Evolutionary conservation across 2,329 filamentous ascomycete genomes (phyloP), one percentile per base, ranked within the genome.

Genomic region (Trichoderma sp.): DNA sequence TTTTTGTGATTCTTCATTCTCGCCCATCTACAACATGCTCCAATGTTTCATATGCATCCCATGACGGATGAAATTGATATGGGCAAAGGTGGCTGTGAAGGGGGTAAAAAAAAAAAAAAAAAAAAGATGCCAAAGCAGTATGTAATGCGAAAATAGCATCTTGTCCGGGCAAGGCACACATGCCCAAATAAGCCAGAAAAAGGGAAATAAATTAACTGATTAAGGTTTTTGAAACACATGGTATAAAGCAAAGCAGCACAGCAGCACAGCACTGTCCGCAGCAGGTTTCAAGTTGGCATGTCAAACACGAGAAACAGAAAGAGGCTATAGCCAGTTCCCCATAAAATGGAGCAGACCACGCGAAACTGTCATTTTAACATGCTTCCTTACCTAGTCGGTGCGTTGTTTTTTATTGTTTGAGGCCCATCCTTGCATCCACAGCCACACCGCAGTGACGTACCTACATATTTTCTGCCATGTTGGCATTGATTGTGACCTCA

Each of bases 391-490:
- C 19, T 3, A 35, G 33, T 35, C 33, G 43, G 59, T 62, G 56
- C 31, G 47, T 19, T 53, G 61, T 49, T 53, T 65, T 53, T 37
- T 57, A 47, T 37, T 40, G 53, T 29, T 10, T 55, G 53, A 57
- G 53, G 31, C n/a, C 19, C 37, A 66, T 66, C 63, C 53, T 66
- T 57, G 63, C 63, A 29, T 47, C 40, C 63, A 67, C 63, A 67
- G 63, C 63, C 63, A 67, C 63, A 66, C 14, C 16, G 37, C 31
- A 58, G 63, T 67, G 53, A 67, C 63, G 63, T 67, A 67, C 63
- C 55, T 67, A 67, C 63, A 55, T 67, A 52, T 59, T 64, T 6
- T 27, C n/a, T 8, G 10, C 29, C 13, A 35, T 19, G 37, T 16
- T 43, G 53, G 43, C 43, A 21, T 13, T 49, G 43, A 29, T 21